Conservation (phyloP, 192 early-diverging fungal species). For the Umbelopsis sp. region DNA sequence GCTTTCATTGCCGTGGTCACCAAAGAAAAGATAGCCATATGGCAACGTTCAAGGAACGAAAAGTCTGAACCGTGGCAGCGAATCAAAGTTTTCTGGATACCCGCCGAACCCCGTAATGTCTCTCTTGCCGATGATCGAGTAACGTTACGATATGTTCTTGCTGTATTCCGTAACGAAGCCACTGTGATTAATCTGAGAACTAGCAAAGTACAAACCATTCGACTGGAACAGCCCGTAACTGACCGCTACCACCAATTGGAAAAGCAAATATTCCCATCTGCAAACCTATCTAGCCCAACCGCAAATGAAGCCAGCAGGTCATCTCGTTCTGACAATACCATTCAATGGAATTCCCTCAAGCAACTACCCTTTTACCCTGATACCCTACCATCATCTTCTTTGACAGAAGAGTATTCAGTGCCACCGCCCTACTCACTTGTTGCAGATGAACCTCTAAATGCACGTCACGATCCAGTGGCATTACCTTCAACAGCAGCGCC, state of each 20-base stretch:
- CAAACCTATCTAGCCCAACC: background rate
- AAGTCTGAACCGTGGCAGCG: constrained; percentile 12
- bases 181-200: constrained; percentile 28
- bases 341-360: constrained; percentile 29
- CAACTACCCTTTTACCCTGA: constrained; percentile 40
- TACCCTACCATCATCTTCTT: constrained; percentile 19
- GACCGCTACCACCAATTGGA: constrained; percentile 11
- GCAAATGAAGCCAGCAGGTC: background rate
- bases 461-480: constrained; percentile 26
- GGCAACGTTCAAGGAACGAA: constrained; percentile 26
- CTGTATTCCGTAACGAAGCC: constrained; percentile 32
- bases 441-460: constrained; percentile 14
- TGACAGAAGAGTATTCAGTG: constrained; percentile 34
- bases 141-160: constrained; percentile 24
- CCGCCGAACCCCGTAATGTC: constrained; percentile 19
- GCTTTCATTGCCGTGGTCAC: constrained; percentile 28
- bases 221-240: constrained; percentile 10
- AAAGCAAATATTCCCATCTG: background rate
- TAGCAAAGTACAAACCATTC: constrained; percentile 31
- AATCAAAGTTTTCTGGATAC: constrained; percentile 36
- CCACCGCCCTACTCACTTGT: constrained; percentile 39
- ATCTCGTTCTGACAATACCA: background rate
- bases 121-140: constrained; percentile 37
- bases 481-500: constrained; percentile 29
- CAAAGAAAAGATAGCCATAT: constrained; percentile 29